Evolutionary conservation across 202 grass and related monocot genomes (phyloP).

Genomic region (Alloteropsis angusta): DNA sequence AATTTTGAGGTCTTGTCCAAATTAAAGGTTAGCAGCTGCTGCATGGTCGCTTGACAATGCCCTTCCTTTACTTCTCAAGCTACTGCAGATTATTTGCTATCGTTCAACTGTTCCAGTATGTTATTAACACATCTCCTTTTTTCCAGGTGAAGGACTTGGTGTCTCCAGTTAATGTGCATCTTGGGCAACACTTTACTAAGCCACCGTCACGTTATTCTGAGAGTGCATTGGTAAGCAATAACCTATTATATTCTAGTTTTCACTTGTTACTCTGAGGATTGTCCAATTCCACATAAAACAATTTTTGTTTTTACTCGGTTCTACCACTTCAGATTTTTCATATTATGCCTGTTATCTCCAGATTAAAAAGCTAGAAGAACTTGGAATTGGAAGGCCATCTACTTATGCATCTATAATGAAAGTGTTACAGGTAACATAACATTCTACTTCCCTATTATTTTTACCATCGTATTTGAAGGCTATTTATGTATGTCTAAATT

Average conservation of each 20-base stretch:
- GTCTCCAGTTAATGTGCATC: constrained; percentile 54
- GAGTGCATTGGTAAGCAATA: constrained; percentile 62
- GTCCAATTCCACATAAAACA: constrained; percentile 9
- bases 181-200: constrained; percentile 72
- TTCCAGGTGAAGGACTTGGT: constrained; percentile 53
- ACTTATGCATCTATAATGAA: constrained; percentile 93
- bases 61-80: constrained; percentile 1
- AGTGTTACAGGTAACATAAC: constrained; percentile 68
- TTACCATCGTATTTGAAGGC: background rate
- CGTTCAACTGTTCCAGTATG: constrained; percentile 15
- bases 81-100: constrained; percentile 4
- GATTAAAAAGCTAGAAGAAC: constrained; percentile 98
- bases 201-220: constrained; percentile 82
- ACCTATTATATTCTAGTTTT: constrained; percentile 16
- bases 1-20: constrained; percentile 43
- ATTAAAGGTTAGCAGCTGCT: constrained; percentile 41
- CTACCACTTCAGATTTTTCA: constrained; percentile 25
- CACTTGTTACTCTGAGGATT: constrained; percentile 15
- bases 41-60: background rate
- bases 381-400: constrained; percentile 97
- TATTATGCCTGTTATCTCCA: constrained; percentile 27
- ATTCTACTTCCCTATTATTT: constrained; percentile 13
- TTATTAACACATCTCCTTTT: constrained; percentile 27
- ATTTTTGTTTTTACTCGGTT: constrained; percentile 14
- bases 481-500: background rate